Conservation (phyloP, 192 early-diverging fungal species). For the Irineochytrium annulatum region DNA sequence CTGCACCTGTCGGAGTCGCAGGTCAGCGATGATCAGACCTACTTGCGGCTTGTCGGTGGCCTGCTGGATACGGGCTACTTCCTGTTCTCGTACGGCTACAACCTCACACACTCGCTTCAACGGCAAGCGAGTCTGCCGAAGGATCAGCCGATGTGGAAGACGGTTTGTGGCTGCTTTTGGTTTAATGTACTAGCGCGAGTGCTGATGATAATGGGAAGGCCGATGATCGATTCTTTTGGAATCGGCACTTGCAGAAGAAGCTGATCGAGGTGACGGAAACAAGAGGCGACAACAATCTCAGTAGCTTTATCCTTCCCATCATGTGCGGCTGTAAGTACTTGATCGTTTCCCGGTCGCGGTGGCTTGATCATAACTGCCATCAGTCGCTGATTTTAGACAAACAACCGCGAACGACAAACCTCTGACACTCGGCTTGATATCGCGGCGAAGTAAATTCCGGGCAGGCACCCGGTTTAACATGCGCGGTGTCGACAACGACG, state of each 20-base stretch:
- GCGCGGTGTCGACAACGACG: slow-evolving; percentile 85
- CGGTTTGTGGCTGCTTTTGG: not conserved
- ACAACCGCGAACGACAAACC: slow-evolving; percentile 59
- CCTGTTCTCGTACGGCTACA: slow-evolving; percentile 84
- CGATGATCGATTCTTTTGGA: slow-evolving; percentile 96
- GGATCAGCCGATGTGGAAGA: not conserved
- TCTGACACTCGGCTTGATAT: slow-evolving; percentile 77
- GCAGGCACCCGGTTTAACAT: slow-evolving; percentile 87
- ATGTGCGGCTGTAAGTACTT: slow-evolving; percentile 80
- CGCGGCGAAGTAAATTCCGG: slow-evolving; percentile 72
- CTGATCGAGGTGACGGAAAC: slow-evolving; percentile 57
- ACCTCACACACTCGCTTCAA: slow-evolving; percentile 83
- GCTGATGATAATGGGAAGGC: slow-evolving; percentile 47
- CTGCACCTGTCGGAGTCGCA: slow-evolving; percentile 14
- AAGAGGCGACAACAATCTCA: slow-evolving; percentile 40
- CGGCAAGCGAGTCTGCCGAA: slow-evolving; percentile 46
- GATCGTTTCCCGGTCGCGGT: not conserved
- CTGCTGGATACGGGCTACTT: slow-evolving; percentile 53
- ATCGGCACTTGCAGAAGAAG: slow-evolving; percentile 63
- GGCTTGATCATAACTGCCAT: not conserved
- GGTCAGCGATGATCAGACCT: slow-evolving; percentile 61
- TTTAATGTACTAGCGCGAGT: slow-evolving; percentile 4
- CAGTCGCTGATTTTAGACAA: slow-evolving; percentile 62
- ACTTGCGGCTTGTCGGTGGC: slow-evolving; percentile 53
- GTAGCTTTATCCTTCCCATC: slow-evolving; percentile 83